Conservation (phyloP, 2,329 filamentous ascomycete genomes). For the Stachybotrys elegans region DNA sequence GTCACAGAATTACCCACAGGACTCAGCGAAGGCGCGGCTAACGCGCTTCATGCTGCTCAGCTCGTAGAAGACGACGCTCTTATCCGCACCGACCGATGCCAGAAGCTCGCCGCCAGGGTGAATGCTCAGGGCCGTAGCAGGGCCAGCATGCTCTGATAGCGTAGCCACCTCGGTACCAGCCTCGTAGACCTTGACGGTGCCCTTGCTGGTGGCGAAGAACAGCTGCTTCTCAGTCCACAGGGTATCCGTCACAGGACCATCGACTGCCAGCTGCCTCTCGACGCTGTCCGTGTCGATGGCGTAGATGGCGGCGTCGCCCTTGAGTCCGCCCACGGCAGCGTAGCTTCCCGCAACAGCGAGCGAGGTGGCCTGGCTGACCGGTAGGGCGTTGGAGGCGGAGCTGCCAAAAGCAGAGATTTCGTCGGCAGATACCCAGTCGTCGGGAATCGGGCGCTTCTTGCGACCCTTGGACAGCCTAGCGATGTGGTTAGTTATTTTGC, state of each 20-base stretch:
- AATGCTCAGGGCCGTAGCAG: conserved; percentile 69
- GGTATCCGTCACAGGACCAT: conserved; percentile 61
- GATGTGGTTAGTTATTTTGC: too few species aligned
- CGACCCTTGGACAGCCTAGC: conserved; percentile 79
- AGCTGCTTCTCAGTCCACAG: conserved; percentile 64
- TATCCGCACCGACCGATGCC: conserved; percentile 84
- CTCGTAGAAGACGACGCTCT: conserved; percentile 90
- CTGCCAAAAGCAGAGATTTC: conserved; percentile 51
- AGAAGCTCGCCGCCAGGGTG: conserved; percentile 81
- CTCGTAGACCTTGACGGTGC: conserved; percentile 75
- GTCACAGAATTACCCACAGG: conserved; percentile 71
- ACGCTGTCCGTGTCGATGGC: conserved; percentile 64
- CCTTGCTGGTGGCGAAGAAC: conserved; percentile 68
- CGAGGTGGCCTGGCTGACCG: conserved; percentile 44
- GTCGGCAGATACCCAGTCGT: conserved; percentile 77
- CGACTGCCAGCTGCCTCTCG: conserved; percentile 61
- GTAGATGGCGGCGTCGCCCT: conserved; percentile 71
- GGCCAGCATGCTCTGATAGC: conserved; percentile 77
- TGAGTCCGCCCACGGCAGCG: conserved; percentile 69
- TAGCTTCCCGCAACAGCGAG: conserved; percentile 53
- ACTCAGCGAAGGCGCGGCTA: conserved; percentile 74
- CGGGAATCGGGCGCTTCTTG: conserved; percentile 81
- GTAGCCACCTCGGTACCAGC: conserved; percentile 62
- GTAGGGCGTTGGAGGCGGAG: conserved; percentile 38
- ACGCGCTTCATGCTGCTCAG: conserved; percentile 61